Base-by-base conservation (phyloP, 495 filamentous ascomycete species). In the Stereocaulon alpinum region DNA sequence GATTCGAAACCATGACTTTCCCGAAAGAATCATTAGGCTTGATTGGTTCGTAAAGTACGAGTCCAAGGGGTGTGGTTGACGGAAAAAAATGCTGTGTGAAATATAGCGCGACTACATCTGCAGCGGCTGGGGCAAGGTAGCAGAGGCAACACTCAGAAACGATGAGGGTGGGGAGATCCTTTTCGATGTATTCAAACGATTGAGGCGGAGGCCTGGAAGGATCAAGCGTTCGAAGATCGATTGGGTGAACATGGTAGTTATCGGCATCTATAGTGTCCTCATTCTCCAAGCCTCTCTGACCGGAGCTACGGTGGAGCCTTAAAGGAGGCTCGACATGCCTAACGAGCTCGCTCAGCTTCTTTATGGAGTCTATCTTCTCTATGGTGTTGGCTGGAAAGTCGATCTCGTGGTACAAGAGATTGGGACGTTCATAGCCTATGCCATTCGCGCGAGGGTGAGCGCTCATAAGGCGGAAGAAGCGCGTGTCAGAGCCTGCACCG, bases 81-180 rank as follows among this genome's bases (percentile, higher is more conserved):
- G 77, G 67, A 54, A 77, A 72, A 51, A 87, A 74, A 43, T 63
- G 72, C 17, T 76, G 70, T 4, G 80, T 76, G 63, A 95, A 89
- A 66, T 82, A 85, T 24, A 75, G 62, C n/a, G 95, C 73, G 12
- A 93, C 82, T 14, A 72, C 67, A 47, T 74, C 72, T 1, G 89
- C 86, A 34, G 81, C 77, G 0, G 74, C 59, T 0, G 84, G 77
- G 1, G 83, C 76, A 1, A 98, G 79, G 69, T 98, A 98, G 62
- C 90, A 85, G 27, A 98, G 78, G 71, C 93, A 96, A 75, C 92
- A 96, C 70, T 98, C 93, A 0, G 90, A 95, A 12, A 97, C 77
- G 41, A 97, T 64, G 15, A 97, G 72, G 1, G 92, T 97, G 1
- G 92, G 91, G 0, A 88, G 72, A 61, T 64, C 66, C 0, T 73